Conservation (phyloP, 352 stramenopile species). For the Phytophthora crassamura region DNA sequence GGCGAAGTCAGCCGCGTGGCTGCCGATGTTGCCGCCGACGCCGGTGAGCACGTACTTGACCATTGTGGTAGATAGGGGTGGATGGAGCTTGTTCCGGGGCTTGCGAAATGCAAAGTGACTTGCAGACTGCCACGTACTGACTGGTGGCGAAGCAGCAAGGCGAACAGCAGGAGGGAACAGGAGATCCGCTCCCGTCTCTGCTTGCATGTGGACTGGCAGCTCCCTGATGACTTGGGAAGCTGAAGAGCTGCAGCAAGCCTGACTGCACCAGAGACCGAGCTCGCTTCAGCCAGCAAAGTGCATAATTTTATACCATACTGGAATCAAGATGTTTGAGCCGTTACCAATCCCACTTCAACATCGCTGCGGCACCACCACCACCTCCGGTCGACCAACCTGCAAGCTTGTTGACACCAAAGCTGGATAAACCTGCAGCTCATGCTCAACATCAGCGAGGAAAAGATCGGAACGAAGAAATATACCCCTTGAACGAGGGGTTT, state of each 20-base stretch:
- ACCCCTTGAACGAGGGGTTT: neutral
- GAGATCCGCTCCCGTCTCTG: constrained; percentile 18
- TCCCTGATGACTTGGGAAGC: neutral
- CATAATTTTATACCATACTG: constrained; percentile 1
- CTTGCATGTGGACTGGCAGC: constrained; percentile 13
- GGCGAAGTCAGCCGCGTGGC: constrained; percentile 29
- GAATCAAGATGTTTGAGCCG: constrained; percentile 13
- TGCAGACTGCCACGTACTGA: constrained; percentile 18
- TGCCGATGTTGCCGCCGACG: constrained; percentile 33
- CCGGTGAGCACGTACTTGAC: constrained; percentile 43
- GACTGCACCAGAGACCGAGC: constrained; percentile 11
- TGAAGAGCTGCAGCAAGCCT: neutral
- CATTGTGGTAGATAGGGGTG: constrained; percentile 18
- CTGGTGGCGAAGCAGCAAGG: neutral
- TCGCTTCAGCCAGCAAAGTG: neutral
- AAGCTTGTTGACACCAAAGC: neutral
- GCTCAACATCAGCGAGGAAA: neutral
- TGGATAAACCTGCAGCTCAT: neutral
- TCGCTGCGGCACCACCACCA: constrained; percentile 12
- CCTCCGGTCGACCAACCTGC: neutral
- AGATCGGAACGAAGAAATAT: neutral
- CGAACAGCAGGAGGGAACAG: constrained; percentile 5
- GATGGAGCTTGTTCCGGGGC: constrained; percentile 17
- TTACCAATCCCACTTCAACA: constrained; percentile 24
- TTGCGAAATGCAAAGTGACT: constrained; percentile 24